Conservation (phyloP, 1,284 basidiomycete genomes). For the Pyrrhoderma lamaoense region DNA sequence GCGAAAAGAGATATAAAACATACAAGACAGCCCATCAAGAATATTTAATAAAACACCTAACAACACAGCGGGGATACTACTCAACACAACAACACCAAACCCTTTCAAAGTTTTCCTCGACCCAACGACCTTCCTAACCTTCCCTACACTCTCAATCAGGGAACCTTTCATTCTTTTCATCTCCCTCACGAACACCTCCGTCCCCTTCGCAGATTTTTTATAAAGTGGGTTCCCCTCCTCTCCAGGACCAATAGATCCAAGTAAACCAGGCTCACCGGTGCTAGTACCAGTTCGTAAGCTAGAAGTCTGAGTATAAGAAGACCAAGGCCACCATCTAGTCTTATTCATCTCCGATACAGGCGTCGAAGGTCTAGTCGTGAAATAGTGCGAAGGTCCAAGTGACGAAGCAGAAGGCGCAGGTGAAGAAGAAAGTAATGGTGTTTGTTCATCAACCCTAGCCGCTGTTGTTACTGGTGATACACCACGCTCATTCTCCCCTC, state of each 20-base stretch:
- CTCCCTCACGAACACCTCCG: no score
- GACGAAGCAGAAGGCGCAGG: conserved; percentile 2
- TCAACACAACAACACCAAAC: not conserved
- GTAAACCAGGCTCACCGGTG: no score
- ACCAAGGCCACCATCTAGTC: no score
- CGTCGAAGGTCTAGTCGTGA: conserved; percentile 1
- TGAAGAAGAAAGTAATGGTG: conserved; percentile 1
- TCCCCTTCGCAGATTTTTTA: not conserved
- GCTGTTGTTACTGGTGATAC: not conserved
- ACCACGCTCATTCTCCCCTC: not conserved
- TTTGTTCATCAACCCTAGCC: conserved; percentile 1
- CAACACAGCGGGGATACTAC: conserved; percentile 69
- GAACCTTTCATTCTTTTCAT: no score
- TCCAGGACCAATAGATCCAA: not conserved
- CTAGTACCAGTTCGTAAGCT: not conserved
- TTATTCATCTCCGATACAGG: no score
- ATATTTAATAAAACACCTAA: conserved; percentile 87
- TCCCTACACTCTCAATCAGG: no score
- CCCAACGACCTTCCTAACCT: no score
- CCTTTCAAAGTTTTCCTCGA: not conserved
- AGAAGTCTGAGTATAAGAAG: no score
- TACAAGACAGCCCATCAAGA: conserved; percentile 87
- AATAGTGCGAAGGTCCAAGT: conserved; percentile 10
- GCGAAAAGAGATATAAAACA: conserved; percentile 30
- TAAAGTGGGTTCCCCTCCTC: not conserved